Base-by-base conservation (phyloP, 352 stramenopile species). In the Globisporangium paddicum region DNA sequence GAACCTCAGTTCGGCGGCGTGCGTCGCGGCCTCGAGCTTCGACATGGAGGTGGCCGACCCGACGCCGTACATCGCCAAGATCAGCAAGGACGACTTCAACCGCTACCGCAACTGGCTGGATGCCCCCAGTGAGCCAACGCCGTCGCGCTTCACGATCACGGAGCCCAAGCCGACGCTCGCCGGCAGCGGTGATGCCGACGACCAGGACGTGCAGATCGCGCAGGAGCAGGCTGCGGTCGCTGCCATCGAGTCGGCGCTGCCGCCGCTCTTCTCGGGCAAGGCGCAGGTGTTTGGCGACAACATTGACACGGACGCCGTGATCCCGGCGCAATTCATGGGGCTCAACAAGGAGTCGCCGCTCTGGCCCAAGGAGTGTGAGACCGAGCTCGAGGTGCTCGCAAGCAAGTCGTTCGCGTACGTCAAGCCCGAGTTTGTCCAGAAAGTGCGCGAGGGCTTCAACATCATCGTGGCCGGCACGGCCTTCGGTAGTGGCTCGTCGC, bases 401-500 rank as follows among this genome's bases (percentile, higher is more conserved):
- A 76, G 72, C 60, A 90, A 93, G 64, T 87, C 80, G 48, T 93
- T 93, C 57, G 82, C 82, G 32, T 93, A 93, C 63, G 79, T 89
- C 44, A 76, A 75, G 34, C 82, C 82, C n/a, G 82, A 93, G 62
- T 93, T 93, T 61, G 68, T 77, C 38, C 58, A 73, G 44, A 88
- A 85, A 62, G 81, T 89, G 35, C 75, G 73, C 48, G 75, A 87
- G 9, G 82, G 82, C 38, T 86, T 76, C 58, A 89, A 88, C 72
- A 87, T 93, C 58, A 90, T 93, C 50, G 82, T 93, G 23, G 82
- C 82, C 1, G 82, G 82, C 30, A 68, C 75, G 10, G 82, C 82
- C 2, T 93, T 93, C 57, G 82, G 82, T 49, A 86, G 77, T 46
- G 82, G 82, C 30, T 93, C 82, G 48, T 93, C 82, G 25, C 82